Evolutionary conservation across 768 basidiomycete genomes (phyloP).

Genomic region (Leccinum rimulosum): DNA sequence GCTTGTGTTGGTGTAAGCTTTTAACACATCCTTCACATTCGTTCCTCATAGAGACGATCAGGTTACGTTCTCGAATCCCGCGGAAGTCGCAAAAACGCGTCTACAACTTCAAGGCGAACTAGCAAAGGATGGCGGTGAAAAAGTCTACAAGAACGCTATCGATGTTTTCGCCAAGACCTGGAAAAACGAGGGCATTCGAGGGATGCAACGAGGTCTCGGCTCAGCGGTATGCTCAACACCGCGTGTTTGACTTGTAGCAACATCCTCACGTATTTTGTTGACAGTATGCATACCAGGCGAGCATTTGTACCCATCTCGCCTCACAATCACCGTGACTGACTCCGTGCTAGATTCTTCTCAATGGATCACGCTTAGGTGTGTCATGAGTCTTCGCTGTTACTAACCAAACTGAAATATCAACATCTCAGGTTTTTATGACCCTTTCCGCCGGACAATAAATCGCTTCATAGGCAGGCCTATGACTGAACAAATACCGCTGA

Average conservation of each 20-base stretch:
- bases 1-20: conserved; percentile 78
- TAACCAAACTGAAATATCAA: conserved; percentile 12
- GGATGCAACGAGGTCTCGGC: conserved; percentile 89
- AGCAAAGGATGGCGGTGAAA: conserved; percentile 62
- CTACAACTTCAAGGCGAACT: conserved; percentile 96
- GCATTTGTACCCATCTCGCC: conserved; percentile 17
- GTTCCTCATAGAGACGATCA: conserved; percentile 27
- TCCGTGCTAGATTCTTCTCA: conserved; percentile 71
- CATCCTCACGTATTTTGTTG: conserved; percentile 11
- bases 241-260: not conserved
- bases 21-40: not conserved
- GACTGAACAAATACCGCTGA: conserved; percentile 66
- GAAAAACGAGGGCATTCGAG: conserved; percentile 83
- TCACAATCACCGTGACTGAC: conserved; percentile 5
- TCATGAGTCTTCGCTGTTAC: not conserved
- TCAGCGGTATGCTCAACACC: conserved; percentile 65
- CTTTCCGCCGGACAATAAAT: conserved; percentile 75
- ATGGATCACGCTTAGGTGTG: conserved; percentile 84
- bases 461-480: conserved; percentile 58
- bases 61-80: conserved; percentile 80
- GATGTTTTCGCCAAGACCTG: conserved; percentile 89
- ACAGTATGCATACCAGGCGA: conserved; percentile 90
- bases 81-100: conserved; percentile 84
- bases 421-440: conserved; percentile 90
- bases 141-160: conserved; percentile 86